Evolutionary conservation across 352 stramenopile species (phyloP), one percentile per base, ranked within the genome.

Genomic region (Pythium scleroteichum): DNA sequence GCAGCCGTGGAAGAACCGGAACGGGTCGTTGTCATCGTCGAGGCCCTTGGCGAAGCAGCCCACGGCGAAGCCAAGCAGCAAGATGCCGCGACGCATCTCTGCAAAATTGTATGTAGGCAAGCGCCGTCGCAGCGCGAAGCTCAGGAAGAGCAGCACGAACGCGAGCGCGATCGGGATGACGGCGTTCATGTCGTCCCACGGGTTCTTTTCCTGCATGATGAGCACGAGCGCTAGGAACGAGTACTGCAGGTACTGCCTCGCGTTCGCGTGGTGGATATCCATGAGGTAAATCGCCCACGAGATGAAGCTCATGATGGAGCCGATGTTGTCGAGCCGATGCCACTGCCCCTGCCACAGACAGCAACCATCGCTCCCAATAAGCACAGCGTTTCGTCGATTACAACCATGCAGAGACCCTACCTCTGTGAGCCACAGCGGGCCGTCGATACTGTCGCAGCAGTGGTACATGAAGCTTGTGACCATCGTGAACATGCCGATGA

Each of bases 251-350:
- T 91, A 91, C 6, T 66, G 69, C 68, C 84, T 61, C 12, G 67
- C 59, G 26, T 74, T 29, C 4, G 69, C 62, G 23, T 72, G 51
- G 4, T 66, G 65, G 20, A 92, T 50, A 45, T 92, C 81, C 79
- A 91, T 90, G 51, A 92, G 76, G 64, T 92, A 78, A 49, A 92
- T 86, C 22, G 39, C 68, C 83, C 80, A 91, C 58, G 75, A 75
- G 42, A 92, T 64, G 52, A 92, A 90, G 68, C 79, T 88, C 81
- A 90, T 91, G 72, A 91, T 85, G 61, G 83, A 87, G 57, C 81
- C 83, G 42, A 92, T 89, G 49, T 92, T 92, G 63, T 92, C 83
- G 23, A 92, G 73, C 2, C 79, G 78, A 63, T 92, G 83, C 83
- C 83, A 92, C 54, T 92, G 79, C 1, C 81, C 79, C 81, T 86